These are phyloP conservation scores for Stygiomarasmius scandens DNA, from an alignment of 1,284 basidiomycete species.

Conservation along the genomic window DNA sequence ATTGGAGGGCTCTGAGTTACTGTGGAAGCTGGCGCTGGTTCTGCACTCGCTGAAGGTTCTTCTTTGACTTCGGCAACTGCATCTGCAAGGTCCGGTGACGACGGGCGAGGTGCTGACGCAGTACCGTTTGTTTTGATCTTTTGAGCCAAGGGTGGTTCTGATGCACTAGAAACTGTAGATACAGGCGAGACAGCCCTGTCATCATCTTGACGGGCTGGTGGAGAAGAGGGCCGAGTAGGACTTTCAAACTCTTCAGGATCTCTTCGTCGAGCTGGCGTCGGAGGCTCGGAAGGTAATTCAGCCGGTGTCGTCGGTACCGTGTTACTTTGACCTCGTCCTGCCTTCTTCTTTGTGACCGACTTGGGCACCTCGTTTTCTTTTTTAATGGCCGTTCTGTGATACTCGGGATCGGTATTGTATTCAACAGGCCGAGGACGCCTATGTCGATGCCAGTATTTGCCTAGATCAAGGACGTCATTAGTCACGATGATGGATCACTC, in stretches of 20 bases:
- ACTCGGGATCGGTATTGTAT: conserved; percentile 74
- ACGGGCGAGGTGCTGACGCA: conserved; percentile 5
- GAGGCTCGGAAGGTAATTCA: conserved; percentile 50
- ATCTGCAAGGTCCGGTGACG: conserved; percentile 15
- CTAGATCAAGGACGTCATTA: conserved; percentile 37
- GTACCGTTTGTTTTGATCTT: conserved; percentile 41
- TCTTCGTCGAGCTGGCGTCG: conserved; percentile 54
- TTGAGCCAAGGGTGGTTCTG: conserved; percentile 69
- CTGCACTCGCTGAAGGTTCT: neutral
- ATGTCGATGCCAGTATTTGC: conserved; percentile 86
- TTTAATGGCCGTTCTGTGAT: conserved; percentile 57
- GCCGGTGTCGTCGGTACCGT: conserved; percentile 43
- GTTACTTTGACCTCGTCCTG: conserved; percentile 47
- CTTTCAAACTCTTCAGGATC: conserved; percentile 37
- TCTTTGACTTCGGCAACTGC: neutral
- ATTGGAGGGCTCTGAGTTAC: conserved; percentile 7
- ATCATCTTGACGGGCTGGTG: conserved; percentile 39
- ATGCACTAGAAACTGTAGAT: conserved; percentile 67
- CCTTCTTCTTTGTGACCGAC: conserved; percentile 54
- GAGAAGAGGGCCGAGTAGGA: conserved; percentile 38
- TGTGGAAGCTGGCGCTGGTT: conserved; percentile 6
- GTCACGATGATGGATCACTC: conserved; percentile 7
- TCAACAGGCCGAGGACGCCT: conserved; percentile 75
- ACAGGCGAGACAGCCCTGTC: conserved; percentile 66
- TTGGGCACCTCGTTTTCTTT: conserved; percentile 58